Evolutionary conservation across 2,329 filamentous ascomycete species (phyloP).

Genomic region (Ophiostoma piceae): DNA sequence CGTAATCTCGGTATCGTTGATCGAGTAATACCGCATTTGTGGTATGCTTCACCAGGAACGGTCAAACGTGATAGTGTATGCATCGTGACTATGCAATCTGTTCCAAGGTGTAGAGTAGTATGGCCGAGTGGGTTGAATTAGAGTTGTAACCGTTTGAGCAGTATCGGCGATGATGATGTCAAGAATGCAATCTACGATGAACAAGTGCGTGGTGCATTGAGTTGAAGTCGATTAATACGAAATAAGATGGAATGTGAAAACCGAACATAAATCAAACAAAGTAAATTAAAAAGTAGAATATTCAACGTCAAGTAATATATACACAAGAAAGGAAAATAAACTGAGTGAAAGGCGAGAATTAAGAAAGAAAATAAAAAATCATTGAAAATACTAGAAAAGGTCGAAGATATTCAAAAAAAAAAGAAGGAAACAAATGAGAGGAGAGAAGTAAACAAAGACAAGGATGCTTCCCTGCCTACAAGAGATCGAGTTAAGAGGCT

Average conservation of each 20-base stretch:
- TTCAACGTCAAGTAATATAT: background rate
- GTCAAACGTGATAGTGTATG: background rate
- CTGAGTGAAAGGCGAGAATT: background rate
- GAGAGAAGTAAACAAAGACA: background rate
- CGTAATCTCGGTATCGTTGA: background rate
- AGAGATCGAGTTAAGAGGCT: background rate
- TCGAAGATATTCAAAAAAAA: too few relatives aligned
- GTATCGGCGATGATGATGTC: background rate
- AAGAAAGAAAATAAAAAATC: background rate
- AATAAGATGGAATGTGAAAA: background rate
- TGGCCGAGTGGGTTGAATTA: conserved; percentile 1
- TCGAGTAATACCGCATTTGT: conserved; percentile 5
- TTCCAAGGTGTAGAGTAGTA: conserved; percentile 7
- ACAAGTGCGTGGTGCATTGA: background rate
- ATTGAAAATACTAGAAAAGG: background rate
- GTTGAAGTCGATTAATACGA: background rate
- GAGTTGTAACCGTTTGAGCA: background rate
- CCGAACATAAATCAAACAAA: background rate
- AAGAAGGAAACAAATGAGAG: background rate
- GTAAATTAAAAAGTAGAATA: background rate
- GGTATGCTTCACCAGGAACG: background rate
- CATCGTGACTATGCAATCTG: background rate
- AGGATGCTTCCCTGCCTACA: background rate
- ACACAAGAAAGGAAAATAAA: conserved; percentile 5
- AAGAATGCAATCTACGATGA: background rate